Percentiles rank a stretch among this genome's conserved stretches.
Evolutionary conservation across 495 filamentous ascomycete genomes (phyloP).

Genomic region (Trichocladium antarcticum): DNA sequence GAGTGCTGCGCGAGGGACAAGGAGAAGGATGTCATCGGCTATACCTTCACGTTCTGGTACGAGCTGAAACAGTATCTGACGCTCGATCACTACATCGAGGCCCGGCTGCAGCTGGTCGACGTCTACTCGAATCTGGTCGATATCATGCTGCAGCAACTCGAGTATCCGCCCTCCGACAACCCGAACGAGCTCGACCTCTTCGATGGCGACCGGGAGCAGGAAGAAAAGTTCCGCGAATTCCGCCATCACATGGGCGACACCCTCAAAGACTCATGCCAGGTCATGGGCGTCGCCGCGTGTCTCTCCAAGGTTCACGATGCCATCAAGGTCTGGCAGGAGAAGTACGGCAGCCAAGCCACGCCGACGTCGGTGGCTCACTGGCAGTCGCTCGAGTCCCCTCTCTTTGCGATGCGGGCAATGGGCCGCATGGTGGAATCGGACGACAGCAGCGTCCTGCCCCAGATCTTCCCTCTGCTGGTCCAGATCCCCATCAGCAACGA

Average conservation of each 20-base stretch:
- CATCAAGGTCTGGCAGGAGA: slow-evolving; percentile 78
- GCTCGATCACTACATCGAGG: slow-evolving; percentile 75
- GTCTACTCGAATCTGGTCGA: slow-evolving; percentile 82
- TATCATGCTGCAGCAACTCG: slow-evolving; percentile 82
- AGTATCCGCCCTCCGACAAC: slow-evolving; percentile 69
- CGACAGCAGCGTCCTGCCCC: slow-evolving; percentile 72
- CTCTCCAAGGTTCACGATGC: slow-evolving; percentile 72
- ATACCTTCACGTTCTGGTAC: slow-evolving; percentile 97
- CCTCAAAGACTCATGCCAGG: slow-evolving; percentile 91
- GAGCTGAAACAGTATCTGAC: slow-evolving; percentile 94
- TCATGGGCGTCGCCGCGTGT: slow-evolving; percentile 85
- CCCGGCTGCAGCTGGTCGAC: slow-evolving; percentile 60
- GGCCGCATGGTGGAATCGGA: slow-evolving; percentile 89
- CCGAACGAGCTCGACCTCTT: slow-evolving; percentile 74
- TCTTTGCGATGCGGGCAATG: slow-evolving; percentile 94
- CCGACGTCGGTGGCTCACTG: slow-evolving; percentile 78
- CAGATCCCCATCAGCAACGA: slow-evolving; percentile 94
- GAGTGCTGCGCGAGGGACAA: slow-evolving; percentile 81
- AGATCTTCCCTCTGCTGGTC: slow-evolving; percentile 83
- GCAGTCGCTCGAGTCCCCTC: slow-evolving; percentile 89
- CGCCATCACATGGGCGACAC: slow-evolving; percentile 96
- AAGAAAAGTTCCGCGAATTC: slow-evolving; percentile 96
- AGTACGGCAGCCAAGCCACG: slow-evolving; percentile 63
- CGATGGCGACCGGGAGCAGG: slow-evolving; percentile 86
- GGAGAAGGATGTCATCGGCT: slow-evolving; percentile 76